Percentiles rank a stretch among this genome's conserved stretches.
phyloP scores from a whole-genome alignment of 202 grass and related monocot species.

The Musa balbisiana region DNA sequence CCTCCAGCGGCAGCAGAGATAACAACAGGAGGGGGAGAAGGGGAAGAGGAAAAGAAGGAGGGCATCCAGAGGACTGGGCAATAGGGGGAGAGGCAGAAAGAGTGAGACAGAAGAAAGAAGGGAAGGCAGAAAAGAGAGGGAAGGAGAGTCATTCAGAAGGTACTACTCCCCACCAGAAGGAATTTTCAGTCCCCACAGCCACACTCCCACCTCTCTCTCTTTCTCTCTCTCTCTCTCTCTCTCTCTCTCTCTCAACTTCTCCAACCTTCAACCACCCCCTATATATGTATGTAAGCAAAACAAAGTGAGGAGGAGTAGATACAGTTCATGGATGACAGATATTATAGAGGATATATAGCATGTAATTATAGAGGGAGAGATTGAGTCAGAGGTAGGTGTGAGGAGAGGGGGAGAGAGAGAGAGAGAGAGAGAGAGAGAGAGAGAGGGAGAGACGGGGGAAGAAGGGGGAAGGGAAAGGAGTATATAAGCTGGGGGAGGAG shows the following conservation, averaged over 20 bases:
- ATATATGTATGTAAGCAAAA: neutral
- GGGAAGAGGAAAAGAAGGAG: neutral
- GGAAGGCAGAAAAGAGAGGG: neutral
- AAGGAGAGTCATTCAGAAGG: constrained; percentile 42
- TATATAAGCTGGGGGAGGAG: neutral
- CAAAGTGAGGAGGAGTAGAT: neutral
- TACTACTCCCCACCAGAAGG: constrained; percentile 46
- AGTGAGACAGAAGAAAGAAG: neutral
- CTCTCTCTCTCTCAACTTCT: neutral
- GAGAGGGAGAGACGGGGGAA: neutral
- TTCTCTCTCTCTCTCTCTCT: neutral
- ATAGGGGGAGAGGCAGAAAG: neutral
- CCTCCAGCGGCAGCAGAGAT: neutral
- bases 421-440: neutral
- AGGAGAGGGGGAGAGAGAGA: neutral
- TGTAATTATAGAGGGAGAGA: neutral
- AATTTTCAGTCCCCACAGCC: constrained; percentile 38
- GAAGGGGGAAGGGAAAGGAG: neutral
- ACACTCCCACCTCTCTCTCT: neutral
- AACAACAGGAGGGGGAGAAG: neutral
- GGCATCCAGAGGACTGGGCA: no score
- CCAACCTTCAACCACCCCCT: neutral
- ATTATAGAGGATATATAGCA: neutral
- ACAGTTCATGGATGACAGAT: neutral
- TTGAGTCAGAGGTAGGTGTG: neutral